Conservation (phyloP, 495 filamentous ascomycete genomes). For the Neurospora sp. region DNA sequence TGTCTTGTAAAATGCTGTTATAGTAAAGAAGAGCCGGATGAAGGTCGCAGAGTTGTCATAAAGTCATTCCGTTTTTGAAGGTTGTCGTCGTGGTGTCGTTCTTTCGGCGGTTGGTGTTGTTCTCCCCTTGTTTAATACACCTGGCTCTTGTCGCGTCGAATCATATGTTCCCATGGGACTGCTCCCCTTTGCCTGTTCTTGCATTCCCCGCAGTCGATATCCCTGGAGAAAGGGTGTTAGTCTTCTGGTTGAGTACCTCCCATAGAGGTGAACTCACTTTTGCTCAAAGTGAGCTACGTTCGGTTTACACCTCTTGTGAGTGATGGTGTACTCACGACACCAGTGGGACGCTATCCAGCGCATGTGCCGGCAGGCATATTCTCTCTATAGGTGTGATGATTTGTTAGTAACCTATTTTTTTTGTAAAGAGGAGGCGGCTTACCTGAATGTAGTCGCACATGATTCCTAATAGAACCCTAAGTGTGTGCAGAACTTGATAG, state of each 20-base stretch:
- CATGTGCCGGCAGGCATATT: conserved; percentile 17
- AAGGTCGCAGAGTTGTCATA: not conserved
- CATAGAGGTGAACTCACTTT: not conserved
- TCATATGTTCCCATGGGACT: conserved; percentile 15
- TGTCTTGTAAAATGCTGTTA: not conserved
- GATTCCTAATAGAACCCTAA: conserved; percentile 1
- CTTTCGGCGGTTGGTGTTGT: not conserved
- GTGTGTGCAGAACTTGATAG: not conserved
- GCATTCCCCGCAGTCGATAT: conserved; percentile 16
- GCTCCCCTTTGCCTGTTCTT: conserved; percentile 5
- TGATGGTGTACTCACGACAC: conserved; percentile 15
- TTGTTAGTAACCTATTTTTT: not conserved
- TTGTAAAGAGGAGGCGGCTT: not conserved
- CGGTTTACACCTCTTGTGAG: conserved; percentile 14
- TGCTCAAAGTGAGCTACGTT: conserved; percentile 17
- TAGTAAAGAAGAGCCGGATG: not conserved
- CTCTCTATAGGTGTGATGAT: conserved; percentile 1
- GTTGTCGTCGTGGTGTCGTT: not conserved
- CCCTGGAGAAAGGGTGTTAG: not conserved
- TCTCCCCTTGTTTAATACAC: not conserved
- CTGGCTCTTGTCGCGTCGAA: conserved; percentile 1
- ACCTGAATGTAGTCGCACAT: conserved; percentile 13
- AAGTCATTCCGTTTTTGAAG: not conserved
- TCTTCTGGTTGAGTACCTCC: not conserved
- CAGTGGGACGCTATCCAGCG: conserved; percentile 19